Conservation (phyloP, 345 rosid genomes). For the Sonneratia alba region DNA sequence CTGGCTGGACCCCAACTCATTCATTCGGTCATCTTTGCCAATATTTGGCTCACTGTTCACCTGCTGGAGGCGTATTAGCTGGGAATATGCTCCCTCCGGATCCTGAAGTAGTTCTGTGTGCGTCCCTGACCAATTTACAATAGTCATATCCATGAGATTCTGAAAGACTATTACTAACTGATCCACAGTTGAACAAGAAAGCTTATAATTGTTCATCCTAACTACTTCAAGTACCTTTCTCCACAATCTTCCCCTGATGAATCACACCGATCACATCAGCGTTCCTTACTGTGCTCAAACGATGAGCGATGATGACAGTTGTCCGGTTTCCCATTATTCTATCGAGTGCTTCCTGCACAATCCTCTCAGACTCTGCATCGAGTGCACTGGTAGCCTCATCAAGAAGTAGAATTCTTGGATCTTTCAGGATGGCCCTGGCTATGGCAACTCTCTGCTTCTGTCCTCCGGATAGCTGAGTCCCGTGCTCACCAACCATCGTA, state of each 20-base stretch:
- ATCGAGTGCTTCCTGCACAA: slow-evolving; percentile 79
- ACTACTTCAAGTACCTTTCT: slow-evolving; percentile 39
- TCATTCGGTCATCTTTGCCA: slow-evolving; percentile 20
- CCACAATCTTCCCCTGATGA: slow-evolving; percentile 68
- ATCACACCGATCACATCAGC: slow-evolving; percentile 71
- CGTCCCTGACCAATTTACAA: slow-evolving; percentile 1
- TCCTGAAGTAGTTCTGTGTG: slow-evolving; percentile 21
- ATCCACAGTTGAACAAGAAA: neutral
- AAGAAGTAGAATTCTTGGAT: slow-evolving; percentile 65
- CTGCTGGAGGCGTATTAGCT: slow-evolving; percentile 70
- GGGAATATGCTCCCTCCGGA: slow-evolving; percentile 78
- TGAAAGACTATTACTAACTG: neutral
- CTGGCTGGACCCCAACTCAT: slow-evolving; percentile 19
- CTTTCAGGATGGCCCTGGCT: slow-evolving; percentile 78
- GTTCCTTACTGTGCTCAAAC: slow-evolving; percentile 69
- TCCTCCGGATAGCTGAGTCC: slow-evolving; percentile 90
- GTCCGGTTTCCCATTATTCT: slow-evolving; percentile 73
- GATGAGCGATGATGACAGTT: slow-evolving; percentile 76
- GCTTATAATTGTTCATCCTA: neutral
- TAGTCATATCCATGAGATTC: neutral
- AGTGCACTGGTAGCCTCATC: slow-evolving; percentile 98
- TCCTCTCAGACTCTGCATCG: slow-evolving; percentile 80
- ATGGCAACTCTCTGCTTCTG: slow-evolving; percentile 94
- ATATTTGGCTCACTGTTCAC: slow-evolving; percentile 34
- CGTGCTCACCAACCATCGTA: slow-evolving; percentile 93